Evolutionary conservation across 2,329 filamentous ascomycete species (phyloP).

Genomic region (Aspergillus phoenicis): DNA sequence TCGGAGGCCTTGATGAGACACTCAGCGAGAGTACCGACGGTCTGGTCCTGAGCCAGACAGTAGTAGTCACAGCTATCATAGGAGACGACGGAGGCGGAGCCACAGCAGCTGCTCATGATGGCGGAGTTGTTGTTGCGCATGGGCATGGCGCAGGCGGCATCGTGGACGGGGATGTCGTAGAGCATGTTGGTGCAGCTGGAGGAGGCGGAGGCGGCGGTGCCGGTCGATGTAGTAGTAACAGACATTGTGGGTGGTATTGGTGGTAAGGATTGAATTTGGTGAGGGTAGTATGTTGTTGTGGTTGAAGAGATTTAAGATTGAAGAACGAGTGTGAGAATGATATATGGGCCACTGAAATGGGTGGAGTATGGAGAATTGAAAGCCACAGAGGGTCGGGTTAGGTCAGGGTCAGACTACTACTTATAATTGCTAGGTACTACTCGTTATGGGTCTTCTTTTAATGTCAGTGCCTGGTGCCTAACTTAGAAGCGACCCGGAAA

Average conservation of each 20-base stretch:
- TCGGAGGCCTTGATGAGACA: slow-evolving; percentile 26
- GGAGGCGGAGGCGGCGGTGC: slow-evolving; percentile 19
- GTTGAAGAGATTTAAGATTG: not conserved
- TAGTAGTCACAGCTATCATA: slow-evolving; percentile 29
- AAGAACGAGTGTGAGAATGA: not conserved
- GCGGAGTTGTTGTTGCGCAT: slow-evolving; percentile 23
- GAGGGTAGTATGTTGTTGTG: not conserved
- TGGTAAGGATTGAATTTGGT: not conserved
- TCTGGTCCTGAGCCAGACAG: slow-evolving; percentile 27
- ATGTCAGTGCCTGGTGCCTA: not conserved
- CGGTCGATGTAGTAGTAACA: slow-evolving; percentile 18
- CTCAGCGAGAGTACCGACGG: slow-evolving; percentile 21
- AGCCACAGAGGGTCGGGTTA: not conserved
- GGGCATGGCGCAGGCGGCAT: slow-evolving; percentile 30
- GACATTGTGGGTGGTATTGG: slow-evolving; percentile 5
- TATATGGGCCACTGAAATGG: not conserved
- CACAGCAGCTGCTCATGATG: slow-evolving; percentile 27
- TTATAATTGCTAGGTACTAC: too few relatives aligned
- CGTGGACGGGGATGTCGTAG: slow-evolving; percentile 27
- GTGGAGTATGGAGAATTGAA: not conserved
- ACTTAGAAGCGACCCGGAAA: not conserved
- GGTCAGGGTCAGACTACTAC: not conserved
- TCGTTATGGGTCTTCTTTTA: not conserved
- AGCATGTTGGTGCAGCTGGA: slow-evolving; percentile 25
- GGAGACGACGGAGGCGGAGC: slow-evolving; percentile 22